Conservation (phyloP, 2,329 filamentous ascomycete species). For the Pseudogymnoascus sp. region DNA sequence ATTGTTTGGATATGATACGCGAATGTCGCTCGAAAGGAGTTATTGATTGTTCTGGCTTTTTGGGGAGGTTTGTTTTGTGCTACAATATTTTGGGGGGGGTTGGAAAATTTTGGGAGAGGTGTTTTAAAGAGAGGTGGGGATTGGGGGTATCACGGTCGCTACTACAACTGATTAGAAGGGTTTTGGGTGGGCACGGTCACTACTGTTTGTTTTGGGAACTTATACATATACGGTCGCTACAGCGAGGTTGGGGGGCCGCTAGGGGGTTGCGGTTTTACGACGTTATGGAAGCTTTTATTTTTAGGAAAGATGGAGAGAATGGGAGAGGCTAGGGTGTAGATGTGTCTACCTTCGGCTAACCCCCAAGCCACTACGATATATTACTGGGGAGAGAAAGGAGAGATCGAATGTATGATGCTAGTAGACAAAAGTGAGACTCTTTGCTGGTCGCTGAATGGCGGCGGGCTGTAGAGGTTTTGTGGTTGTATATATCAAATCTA, state of each 20-base stretch:
- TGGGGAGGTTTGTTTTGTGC: neutral
- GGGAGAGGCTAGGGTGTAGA: neutral
- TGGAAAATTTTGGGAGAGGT: neutral
- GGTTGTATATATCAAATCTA: neutral
- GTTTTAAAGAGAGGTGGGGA: neutral
- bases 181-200: neutral
- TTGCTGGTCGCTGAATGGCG: neutral
- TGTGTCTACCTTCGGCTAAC: neutral
- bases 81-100: neutral
- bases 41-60: neutral
- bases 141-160: neutral
- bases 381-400: neutral
- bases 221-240: slow-evolving; percentile 1
- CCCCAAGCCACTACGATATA: neutral
- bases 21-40: neutral
- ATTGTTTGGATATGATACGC: neutral
- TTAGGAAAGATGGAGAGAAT: neutral
- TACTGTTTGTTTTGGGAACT: neutral
- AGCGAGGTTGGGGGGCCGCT: neutral
- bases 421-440: neutral
- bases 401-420: neutral
- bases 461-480: neutral
- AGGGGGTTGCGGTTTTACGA: neutral
- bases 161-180: neutral
- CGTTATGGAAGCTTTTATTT: neutral